Percentiles rank a stretch among this genome's conserved stretches.
Conservation (phyloP, 345 rosid genomes). For the Geranium brycei region DNA sequence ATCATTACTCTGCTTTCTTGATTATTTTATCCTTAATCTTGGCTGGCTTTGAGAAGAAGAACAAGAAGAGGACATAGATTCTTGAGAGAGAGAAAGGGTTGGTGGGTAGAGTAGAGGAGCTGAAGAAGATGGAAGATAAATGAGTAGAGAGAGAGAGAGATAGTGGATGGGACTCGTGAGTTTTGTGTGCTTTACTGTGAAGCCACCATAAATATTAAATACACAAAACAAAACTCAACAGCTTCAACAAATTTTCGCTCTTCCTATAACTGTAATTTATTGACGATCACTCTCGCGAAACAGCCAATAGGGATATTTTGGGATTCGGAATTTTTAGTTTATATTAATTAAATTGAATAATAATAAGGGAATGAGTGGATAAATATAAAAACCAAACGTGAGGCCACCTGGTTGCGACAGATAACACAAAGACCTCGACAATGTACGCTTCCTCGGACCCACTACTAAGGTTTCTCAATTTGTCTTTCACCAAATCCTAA, state of each 20-base stretch:
- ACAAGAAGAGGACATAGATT: not conserved
- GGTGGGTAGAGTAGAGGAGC: not conserved
- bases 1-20: too few species aligned
- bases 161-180: not conserved
- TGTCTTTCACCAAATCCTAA: too few species aligned
- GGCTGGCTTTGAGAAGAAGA: too few species aligned
- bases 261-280: not conserved
- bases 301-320: not conserved
- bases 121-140: not conserved
- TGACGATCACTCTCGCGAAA: not conserved
- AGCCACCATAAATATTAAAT: not conserved
- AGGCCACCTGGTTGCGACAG: too few species aligned
- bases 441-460: too few species aligned
- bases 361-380: too few species aligned
- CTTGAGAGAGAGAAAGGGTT: not conserved
- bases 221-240: not conserved
- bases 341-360: too few species aligned
- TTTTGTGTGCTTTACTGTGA: not conserved
- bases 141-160: not conserved
- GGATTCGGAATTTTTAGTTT: too few species aligned
- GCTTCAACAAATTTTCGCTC: not conserved
- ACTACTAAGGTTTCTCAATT: too few species aligned
- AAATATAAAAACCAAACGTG: too few species aligned
- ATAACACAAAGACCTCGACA: too few species aligned
- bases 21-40: too few species aligned